phyloP scores from a whole-genome alignment of 176 grass and related monocot species.

The Alloteropsis semialata region DNA sequence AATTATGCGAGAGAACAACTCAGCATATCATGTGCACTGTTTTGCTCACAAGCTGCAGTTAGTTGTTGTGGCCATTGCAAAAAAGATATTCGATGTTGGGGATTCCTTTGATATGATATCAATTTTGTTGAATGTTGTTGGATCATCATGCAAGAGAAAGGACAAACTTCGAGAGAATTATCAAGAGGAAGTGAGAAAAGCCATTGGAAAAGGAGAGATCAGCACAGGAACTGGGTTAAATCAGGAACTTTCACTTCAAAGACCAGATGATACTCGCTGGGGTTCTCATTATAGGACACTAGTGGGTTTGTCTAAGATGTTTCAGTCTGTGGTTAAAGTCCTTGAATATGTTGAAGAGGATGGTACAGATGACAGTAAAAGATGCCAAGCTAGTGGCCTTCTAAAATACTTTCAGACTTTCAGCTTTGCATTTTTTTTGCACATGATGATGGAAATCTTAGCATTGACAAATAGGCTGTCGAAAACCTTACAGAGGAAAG shows the following conservation, averaged over 20 bases:
- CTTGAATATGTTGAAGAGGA: no score
- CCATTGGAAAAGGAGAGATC: neutral
- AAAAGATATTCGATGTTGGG: neutral
- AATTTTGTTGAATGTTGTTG: no score
- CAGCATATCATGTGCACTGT: neutral
- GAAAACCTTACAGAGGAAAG: no score
- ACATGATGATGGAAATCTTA: no score
- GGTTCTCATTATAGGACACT: neutral
- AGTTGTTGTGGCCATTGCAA: neutral
- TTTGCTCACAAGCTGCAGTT: no score
- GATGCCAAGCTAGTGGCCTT: no score
- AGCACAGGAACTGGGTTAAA: neutral
- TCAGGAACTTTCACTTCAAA: neutral
- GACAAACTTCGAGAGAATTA: neutral
- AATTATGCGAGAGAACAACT: neutral
- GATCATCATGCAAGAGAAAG: neutral
- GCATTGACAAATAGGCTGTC: no score
- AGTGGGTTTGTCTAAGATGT: no score
- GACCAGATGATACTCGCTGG: neutral
- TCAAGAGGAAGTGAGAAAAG: neutral
- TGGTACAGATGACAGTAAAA: no score
- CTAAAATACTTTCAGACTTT: no score
- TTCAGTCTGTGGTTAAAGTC: no score
- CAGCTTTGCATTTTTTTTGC: no score
- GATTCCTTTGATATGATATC: constrained; percentile 1